Conservation (phyloP, 129 eudicot genomes). For the Flaveria ramosissima region DNA sequence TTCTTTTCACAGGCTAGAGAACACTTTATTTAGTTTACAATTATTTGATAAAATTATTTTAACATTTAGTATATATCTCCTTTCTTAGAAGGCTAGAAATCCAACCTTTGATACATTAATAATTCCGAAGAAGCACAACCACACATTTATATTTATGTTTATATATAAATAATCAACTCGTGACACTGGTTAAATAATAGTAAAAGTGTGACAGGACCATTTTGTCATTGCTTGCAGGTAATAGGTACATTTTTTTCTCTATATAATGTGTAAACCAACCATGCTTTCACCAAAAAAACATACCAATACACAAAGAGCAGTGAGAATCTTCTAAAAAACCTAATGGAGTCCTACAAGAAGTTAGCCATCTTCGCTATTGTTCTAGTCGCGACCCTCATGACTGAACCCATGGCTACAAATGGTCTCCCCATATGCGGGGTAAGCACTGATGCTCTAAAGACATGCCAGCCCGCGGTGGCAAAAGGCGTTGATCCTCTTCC, state of each 20-base stretch:
- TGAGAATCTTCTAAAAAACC: neutral
- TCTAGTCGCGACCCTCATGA: slow-evolving; percentile 26
- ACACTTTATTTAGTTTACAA: too few species aligned
- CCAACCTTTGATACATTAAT: neutral
- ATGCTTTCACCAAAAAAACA: slow-evolving; percentile 6
- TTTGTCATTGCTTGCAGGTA: slow-evolving; percentile 11
- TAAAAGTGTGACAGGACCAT: slow-evolving; percentile 24
- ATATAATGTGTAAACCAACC: slow-evolving; percentile 26
- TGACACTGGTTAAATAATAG: neutral
- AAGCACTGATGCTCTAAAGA: slow-evolving; percentile 19
- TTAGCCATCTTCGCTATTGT: slow-evolving; percentile 28
- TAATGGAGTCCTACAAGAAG: slow-evolving; percentile 42
- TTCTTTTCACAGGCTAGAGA: too few species aligned
- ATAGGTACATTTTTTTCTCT: slow-evolving; percentile 11
- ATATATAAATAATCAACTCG: neutral
- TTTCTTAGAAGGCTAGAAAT: too few species aligned
- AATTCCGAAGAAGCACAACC: neutral
- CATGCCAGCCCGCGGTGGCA: slow-evolving; percentile 43
- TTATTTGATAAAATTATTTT: neutral
- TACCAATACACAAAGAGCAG: slow-evolving; percentile 17
- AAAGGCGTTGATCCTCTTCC: slow-evolving; percentile 36
- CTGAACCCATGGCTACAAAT: slow-evolving; percentile 25
- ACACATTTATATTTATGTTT: neutral
- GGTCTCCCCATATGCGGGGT: slow-evolving; percentile 38
- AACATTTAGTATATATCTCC: too few species aligned